Percentiles rank a stretch among this genome's conserved stretches.
Evolutionary conservation across 2,329 filamentous ascomycete genomes (phyloP).

Genomic region (Neonectria hederae): DNA sequence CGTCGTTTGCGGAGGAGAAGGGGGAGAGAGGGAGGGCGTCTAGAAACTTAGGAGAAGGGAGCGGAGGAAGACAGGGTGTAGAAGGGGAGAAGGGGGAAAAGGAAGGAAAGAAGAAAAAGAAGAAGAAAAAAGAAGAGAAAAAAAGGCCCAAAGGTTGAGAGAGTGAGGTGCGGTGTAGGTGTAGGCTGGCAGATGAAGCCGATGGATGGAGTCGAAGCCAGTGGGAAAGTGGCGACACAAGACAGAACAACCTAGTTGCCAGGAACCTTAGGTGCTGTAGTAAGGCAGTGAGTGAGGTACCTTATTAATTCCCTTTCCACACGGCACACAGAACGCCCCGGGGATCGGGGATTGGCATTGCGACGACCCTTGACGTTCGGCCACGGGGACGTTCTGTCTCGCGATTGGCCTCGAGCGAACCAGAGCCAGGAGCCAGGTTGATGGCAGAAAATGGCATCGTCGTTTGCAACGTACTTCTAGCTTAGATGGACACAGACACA

Average conservation of each 20-base stretch:
- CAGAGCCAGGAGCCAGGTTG: neutral
- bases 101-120: neutral
- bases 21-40: neutral
- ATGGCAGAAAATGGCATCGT: neutral
- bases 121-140: neutral
- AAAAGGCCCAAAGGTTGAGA: neutral
- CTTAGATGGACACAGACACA: neutral
- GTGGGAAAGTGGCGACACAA: conserved; percentile 6
- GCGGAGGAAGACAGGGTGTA: neutral
- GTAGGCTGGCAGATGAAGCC: conserved; percentile 5
- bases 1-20: neutral
- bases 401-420: conserved; percentile 2
- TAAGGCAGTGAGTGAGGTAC: conserved; percentile 1
- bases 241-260: neutral
- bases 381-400: neutral
- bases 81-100: neutral
- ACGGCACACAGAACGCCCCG: neutral
- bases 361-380: neutral
- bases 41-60: neutral
- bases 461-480: neutral
- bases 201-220: conserved; percentile 2
- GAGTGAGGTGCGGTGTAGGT: conserved; percentile 19
- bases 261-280: conserved; percentile 6
- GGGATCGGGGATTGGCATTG: neutral
- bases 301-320: neutral